Conservation (phyloP, 169 alveolate genomes). For the Plasmodium falciparum region DNA sequence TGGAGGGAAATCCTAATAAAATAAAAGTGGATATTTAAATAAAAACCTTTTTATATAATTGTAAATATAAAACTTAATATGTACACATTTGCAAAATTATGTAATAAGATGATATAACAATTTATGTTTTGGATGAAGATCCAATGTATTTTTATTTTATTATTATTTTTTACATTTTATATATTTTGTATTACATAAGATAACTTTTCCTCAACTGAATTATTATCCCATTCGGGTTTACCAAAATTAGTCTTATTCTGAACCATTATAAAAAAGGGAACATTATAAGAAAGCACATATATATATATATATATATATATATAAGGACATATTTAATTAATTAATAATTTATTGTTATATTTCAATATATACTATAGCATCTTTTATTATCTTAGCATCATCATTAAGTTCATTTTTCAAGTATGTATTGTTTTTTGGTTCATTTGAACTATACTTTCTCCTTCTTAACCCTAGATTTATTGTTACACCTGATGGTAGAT, state of each 20-base stretch:
- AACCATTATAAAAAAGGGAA: neutral
- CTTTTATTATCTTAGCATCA: conserved; percentile 38
- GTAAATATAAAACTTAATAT: neutral
- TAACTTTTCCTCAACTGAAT: conserved; percentile 10
- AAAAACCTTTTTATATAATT: neutral
- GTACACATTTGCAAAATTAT: too few relatives aligned
- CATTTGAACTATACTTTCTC: conserved; percentile 7
- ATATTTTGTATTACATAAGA: conserved; percentile 24
- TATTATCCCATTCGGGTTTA: conserved; percentile 17
- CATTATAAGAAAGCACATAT: neutral
- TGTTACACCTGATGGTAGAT: conserved; percentile 31
- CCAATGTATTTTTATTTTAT: too few relatives aligned
- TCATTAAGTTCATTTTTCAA: conserved; percentile 39
- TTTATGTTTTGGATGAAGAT: too few relatives aligned
- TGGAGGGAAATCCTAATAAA: conserved; percentile 61
- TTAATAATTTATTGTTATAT: neutral
- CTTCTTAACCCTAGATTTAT: conserved; percentile 59
- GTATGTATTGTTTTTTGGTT: conserved; percentile 6
- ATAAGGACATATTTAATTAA: neutral
- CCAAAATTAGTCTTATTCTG: conserved; percentile 49
- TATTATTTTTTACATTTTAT: too few relatives aligned
- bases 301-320: neutral
- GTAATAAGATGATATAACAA: too few relatives aligned
- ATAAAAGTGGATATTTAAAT: neutral
- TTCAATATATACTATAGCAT: conserved; percentile 35